Evolutionary conservation across 306 rosid genomes (phyloP), one percentile per base, ranked within the genome.

Genomic region (Lathyrus aphaca): DNA sequence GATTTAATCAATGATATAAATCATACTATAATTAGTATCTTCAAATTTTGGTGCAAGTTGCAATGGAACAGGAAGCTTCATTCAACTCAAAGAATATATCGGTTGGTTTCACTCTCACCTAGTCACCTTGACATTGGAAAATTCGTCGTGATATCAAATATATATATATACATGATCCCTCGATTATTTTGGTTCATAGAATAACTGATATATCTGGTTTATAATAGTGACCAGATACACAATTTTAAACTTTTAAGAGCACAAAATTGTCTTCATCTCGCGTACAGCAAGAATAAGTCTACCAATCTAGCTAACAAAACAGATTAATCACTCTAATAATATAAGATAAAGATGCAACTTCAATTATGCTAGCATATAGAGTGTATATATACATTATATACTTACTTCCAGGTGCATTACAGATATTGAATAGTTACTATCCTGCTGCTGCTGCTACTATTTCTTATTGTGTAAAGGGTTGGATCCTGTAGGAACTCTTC

Each of bases 391-490:
- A 46, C 15, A 46, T 0, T 45, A 45, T 14, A 14, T 45, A 45
- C 6, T 4, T 32, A 49, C 29, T 50, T 38, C 27, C 64, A 29
- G 67, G 57, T 72, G 39, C 65, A 66, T 71, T 17, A 54, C 1
- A 73, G 68, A 54, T 61, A 32, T 0, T 58, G 72, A 59, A 48
- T 57, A 64, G 44, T 4, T 63, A 5, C 3, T 21, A 32, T 2
- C 17, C 14, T 46, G 23, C 49, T 46, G 39, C 49, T 19, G n/a
- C 67, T 67, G 49, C 15, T 14, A 18, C 68, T 85, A 84, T 78
- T 88, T 84, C 80, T 69, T 86, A 81, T 91, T 91, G 87, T 91
- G 97, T 64, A 91, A 68, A 13, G 97, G 97, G 82, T 91, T 91
- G 58, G 97, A 85, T 72, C 97, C 97, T 49, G 97, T 85, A 12